Base-by-base conservation (phyloP, 192 early-diverging fungal species). In the Coemansia aciculifera region DNA sequence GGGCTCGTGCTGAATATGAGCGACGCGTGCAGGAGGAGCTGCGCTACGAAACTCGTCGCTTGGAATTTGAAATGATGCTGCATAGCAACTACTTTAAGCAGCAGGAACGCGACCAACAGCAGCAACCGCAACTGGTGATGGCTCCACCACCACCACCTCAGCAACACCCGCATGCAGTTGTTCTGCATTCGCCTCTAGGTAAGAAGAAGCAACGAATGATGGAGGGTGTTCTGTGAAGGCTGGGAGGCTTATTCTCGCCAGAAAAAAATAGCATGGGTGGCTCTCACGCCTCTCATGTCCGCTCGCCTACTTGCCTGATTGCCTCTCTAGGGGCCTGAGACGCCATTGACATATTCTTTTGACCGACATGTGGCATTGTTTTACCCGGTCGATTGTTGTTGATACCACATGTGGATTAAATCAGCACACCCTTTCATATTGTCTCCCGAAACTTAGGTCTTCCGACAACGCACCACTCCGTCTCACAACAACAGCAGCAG, bases 31-130 rank as follows among this genome's bases (percentile, higher is more conserved):
- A 78, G 66, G 81, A 83, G 67, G 81, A 83, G 63, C 73, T 78
- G 48, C 75, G 76, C 27, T 70, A 72, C 24, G 81, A 83, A 59
- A 75, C 75, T 24, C 68, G 73, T 34, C 68, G 81, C 36, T 10
- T 83, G 23, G 81, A 83, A 60, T 83, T 83, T 73, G 79, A 82
- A 52, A 82, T 82, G 79, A 64, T 82, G 71, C 64, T 82, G 27
- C 79, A 82, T 21, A 42, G 51, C 27, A 76, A 82, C 65, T 52
- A 71, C 46, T 82, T 82, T 62, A 76, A 77, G 62, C 74, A 77
- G 64, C 79, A 82, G 68, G 74, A 82, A 31, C 68, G 74, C 46
- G 64, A 68, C 49, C 67, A 78, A 36, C 70, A 78, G 43, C 70
- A 69, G 62, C 76, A 72, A 29, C 59, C 54, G 51, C 76, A 78